Base-by-base conservation (phyloP, 1,284 basidiomycete species). In the Laetiporus sulphureus region DNA sequence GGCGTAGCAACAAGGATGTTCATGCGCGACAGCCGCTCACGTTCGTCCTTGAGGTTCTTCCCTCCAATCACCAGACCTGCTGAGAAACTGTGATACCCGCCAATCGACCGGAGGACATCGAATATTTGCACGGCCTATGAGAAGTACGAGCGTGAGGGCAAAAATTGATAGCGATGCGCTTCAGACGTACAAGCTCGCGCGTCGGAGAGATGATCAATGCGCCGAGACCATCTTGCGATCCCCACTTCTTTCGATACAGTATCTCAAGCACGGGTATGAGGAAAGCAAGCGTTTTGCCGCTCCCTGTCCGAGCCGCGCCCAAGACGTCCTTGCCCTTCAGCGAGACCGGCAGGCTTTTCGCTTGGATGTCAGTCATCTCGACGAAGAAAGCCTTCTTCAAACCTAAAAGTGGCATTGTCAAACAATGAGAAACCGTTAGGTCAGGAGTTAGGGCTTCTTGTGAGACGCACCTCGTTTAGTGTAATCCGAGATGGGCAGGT, bases 1-100 rank as follows among this genome's bases (percentile, higher is more conserved):
- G 95, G 95, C 2, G 96, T 98, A 2, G 95, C 94, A 16, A 99
- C 90, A 20, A 99, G 76, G 46, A 99, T 96, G 59, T 99, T 99
- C 93, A 99, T 98, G 37, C 89, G 75, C 11, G 83, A 76, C 32
- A 99, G 62, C 11, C 96, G 72, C 19, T 93, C 91, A 41, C 83
- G 73, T 61, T 99, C 96, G 52, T 95, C 92, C 61, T 93, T 94
- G 40, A 99, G 62, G 52, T 87, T 93, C 72, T 98, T 99, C 35
- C 95, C 95, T 16, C 95, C 95, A 42, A 99, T 98, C 19, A 99
- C 86, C 15, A 99, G 69, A 1, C 95, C 95, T 0, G 95, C 95
- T 4, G 92, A 96, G 62, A 98, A 96, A 11, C 77, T 76, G 59
- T 98, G 95, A 57, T 83, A 83, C 38, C 84, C 83, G 2, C 96